Base-by-base conservation (phyloP, 2,329 filamentous ascomycete genomes). In the Nectriaceae sp. region DNA sequence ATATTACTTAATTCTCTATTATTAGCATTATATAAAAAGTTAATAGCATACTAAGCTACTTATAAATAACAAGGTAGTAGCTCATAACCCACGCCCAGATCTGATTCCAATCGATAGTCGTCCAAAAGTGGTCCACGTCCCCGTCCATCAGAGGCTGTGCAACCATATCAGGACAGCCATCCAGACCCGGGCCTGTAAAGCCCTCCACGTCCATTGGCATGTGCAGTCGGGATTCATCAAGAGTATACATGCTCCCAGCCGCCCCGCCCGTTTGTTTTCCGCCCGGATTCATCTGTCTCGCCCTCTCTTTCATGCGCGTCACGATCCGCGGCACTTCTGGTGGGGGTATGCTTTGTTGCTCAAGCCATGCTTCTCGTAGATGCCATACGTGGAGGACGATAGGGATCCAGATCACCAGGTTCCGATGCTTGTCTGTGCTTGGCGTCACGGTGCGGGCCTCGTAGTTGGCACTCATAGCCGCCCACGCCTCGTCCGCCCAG, bases 401-500 rank as follows among this genome's bases (percentile, higher is more conserved):
- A 6, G 33, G 33, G 33, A 37, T 37, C 33, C 33, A 37, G 16
- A 18, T 18, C 10, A 18, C 10, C 33, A 37, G 33, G 16, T 37
- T 37, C 33, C 33, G 33, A 37, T 37, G 33, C 33, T 37, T 37
- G 16, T 37, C 33, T 10, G 10, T 18, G 33, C 33, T 37, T 11
- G 33, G 33, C 6, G 33, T 10, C 16, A 11, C 33, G 33, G 33
- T 16, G 6, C 54, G 55, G 10, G 53, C 57, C 6, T 65, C 61
- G 38, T 64, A 68, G 46, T 69, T 68, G 5, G 59, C 59, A 37
- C 52, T 57, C 54, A 72, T 63, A 5, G 56, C 54, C 2, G 60
- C 54, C 70, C 70, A 73, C 3, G 65, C 65, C 5, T 52, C 55
- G 4, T 60, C 59, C 4, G 62, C 65, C 4, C 54, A 46, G 1